Evolutionary conservation across 2,329 filamentous ascomycete species (phyloP), one percentile per base, ranked within the genome.

Genomic region (Diaporthe longicolla): DNA sequence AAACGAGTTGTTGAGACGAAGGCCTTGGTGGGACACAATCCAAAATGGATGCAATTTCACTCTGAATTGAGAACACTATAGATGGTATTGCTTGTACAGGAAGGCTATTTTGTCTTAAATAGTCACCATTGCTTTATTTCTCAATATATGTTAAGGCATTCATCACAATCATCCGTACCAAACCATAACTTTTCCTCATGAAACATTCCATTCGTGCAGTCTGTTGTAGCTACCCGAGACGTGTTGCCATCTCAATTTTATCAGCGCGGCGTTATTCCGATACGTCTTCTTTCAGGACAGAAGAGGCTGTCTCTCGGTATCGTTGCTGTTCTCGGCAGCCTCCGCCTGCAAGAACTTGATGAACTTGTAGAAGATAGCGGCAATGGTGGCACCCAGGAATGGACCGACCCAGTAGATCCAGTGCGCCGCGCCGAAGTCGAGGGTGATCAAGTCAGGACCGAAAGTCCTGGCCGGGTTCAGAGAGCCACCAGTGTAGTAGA

Each of bases 391-490:
- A 15, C 73, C 73, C 71, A 87, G 78, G 9, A 85, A 80, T 1
- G 88, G 88, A 0, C 87, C 88, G 19, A 89, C 77, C 84, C 86
- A 88, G 80, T 87, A 88, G 75, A 88, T 87, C 86, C 86, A 88
- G 70, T 86, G 83, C 76, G 87, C 86, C 3, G 78, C 78, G 3
- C 81, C 79, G 76, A 87, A 87, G 3, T 73, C 76, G 4, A 81
- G 78, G 1, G 79, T 79, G 55, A 87, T 78, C 40, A 85, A 82
- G 24, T 84, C 85, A 7, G 86, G 86, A 0, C 86, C 86, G 58
- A 88, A 83, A 0, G 86, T 86, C 55, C 86, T 81, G 4, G 85
- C 86, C 21, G 86, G 86, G 78, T 88, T 88, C 77, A 88, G 82
- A 2, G 84, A 85, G n/a, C 63, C 63, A 21, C 84, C 84, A 1